Evolutionary conservation across 192 early-diverging fungal species (phyloP).

Genomic region (Podila minutissima): DNA sequence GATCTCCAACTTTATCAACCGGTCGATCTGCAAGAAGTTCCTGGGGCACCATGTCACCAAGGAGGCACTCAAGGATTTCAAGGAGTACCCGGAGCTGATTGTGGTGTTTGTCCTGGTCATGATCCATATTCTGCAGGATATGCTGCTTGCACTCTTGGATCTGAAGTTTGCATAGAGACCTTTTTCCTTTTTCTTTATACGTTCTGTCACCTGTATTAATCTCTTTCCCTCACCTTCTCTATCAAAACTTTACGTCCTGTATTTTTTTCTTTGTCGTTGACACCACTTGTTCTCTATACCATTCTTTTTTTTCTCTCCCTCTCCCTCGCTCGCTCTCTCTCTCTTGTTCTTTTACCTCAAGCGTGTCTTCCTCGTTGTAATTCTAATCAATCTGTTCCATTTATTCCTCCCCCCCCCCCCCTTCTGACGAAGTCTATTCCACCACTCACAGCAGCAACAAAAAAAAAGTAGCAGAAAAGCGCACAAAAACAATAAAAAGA

Average conservation of each 20-base stretch:
- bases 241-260: not conserved
- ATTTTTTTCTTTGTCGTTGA: too few relatives aligned
- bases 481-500: too few relatives aligned
- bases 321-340: not conserved
- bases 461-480: too few relatives aligned
- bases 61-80: constrained; percentile 75
- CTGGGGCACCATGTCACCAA: constrained; percentile 67
- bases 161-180: constrained; percentile 57
- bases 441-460: too few relatives aligned
- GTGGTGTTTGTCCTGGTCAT: constrained; percentile 73
- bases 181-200: not conserved
- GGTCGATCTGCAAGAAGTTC: constrained; percentile 65
- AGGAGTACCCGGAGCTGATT: constrained; percentile 73
- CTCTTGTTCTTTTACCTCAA: constrained; percentile 1
- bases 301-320: not conserved
- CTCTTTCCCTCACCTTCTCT: not conserved
- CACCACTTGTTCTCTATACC: not conserved
- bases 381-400: too few relatives aligned
- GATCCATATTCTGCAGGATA: constrained; percentile 79
- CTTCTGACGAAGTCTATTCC: too few relatives aligned
- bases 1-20: constrained; percentile 66
- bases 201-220: not conserved
- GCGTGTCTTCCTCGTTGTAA: too few relatives aligned
- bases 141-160: constrained; percentile 69
- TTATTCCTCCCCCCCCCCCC: too few relatives aligned